Conservation (phyloP, 2,329 filamentous ascomycete genomes). For the Epichloe glyceriae region DNA sequence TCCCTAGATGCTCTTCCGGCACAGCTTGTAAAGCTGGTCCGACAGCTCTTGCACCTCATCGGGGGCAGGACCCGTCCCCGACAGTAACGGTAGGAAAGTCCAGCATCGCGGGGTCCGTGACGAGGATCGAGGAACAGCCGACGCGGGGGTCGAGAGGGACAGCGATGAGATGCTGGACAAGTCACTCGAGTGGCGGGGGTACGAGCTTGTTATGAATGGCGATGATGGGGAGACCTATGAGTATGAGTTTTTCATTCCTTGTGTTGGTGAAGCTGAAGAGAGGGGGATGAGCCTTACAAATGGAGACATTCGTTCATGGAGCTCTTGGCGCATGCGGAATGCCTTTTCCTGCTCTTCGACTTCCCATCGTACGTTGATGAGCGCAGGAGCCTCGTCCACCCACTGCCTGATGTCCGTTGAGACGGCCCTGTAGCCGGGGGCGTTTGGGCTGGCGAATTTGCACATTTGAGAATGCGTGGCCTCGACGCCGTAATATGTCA, state of each 20-base stretch:
- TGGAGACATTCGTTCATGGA: conserved; percentile 29
- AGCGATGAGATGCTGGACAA: conserved; percentile 3
- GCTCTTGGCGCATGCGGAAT: conserved; percentile 29
- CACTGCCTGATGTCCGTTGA: conserved; percentile 37
- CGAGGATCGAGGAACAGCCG: background rate
- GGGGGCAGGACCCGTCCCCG: background rate
- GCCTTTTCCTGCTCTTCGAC: conserved; percentile 43
- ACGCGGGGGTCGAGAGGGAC: background rate
- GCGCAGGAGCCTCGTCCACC: conserved; percentile 38
- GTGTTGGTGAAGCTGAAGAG: background rate
- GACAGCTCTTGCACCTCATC: conserved; percentile 2
- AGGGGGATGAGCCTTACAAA: conserved; percentile 7
- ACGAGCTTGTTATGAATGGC: background rate
- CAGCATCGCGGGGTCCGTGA: background rate
- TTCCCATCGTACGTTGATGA: conserved; percentile 45
- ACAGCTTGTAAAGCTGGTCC: conserved; percentile 3
- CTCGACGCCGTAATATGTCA: conserved; percentile 62
- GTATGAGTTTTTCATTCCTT: background rate
- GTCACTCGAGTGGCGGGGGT: background rate
- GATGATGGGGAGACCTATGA: conserved; percentile 1
- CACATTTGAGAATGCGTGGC: conserved; percentile 60
- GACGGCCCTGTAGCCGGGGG: conserved; percentile 50
- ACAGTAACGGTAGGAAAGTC: conserved; percentile 1
- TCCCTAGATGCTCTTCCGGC: background rate
- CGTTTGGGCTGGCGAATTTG: conserved; percentile 51